Percentiles rank a stretch among this genome's conserved stretches.
Conservation (phyloP, 768 basidiomycete genomes). For the Auriscalpium vulgare region DNA sequence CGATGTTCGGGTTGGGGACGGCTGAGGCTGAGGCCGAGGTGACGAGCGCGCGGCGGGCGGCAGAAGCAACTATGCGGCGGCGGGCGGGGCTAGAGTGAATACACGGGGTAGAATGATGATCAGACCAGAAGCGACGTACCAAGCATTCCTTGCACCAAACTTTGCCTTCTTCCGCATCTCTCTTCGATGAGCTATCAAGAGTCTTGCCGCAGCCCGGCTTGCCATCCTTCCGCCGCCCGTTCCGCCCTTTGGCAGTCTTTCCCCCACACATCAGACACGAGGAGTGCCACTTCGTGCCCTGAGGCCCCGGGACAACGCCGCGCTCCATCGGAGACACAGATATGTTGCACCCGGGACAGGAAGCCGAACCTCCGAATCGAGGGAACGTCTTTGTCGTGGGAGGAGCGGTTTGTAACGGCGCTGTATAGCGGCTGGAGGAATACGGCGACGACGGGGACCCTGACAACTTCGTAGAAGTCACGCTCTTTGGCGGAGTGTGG, state of each 20-base stretch:
- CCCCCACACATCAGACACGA: slow-evolving; percentile 78
- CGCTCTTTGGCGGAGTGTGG: not conserved
- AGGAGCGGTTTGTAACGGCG: slow-evolving; percentile 31
- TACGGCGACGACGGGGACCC: slow-evolving; percentile 15
- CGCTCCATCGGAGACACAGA: slow-evolving; percentile 77
- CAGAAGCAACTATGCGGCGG: slow-evolving; percentile 45
- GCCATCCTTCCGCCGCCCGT: slow-evolving; percentile 40
- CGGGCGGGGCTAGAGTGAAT: slow-evolving; percentile 3
- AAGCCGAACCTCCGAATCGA: slow-evolving; percentile 51
- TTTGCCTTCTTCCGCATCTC: slow-evolving; percentile 48
- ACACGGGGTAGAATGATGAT: not conserved
- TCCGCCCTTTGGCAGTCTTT: slow-evolving; percentile 37
- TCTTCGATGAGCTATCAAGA: slow-evolving; percentile 76
- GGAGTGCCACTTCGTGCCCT: slow-evolving; percentile 74
- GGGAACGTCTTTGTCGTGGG: slow-evolving; percentile 29
- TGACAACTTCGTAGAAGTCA: slow-evolving; percentile 9
- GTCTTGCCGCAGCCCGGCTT: slow-evolving; percentile 78
- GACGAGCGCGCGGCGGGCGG: slow-evolving; percentile 36
- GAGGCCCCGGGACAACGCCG: slow-evolving; percentile 80
- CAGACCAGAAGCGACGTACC: slow-evolving; percentile 30
- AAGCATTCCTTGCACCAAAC: slow-evolving; percentile 84
- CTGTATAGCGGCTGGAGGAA: slow-evolving; percentile 33
- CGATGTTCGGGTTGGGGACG: slow-evolving; percentile 45
- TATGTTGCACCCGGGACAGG: slow-evolving; percentile 70
- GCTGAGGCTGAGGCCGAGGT: slow-evolving; percentile 24